phyloP scores from a whole-genome alignment of 116 monocot genomes.

The Cymodocea nodosa region DNA sequence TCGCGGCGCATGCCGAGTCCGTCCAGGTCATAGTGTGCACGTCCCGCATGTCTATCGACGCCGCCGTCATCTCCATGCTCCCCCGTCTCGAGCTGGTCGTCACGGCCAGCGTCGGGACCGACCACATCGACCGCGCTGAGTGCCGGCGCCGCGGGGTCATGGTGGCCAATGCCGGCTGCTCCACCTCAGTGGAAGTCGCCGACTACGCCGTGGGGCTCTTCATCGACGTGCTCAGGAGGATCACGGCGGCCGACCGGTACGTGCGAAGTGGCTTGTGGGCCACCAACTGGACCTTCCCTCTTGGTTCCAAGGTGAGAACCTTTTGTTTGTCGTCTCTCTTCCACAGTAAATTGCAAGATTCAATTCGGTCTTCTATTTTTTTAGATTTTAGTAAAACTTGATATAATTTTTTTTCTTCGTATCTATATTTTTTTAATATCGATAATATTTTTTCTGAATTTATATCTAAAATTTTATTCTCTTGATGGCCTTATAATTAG shows the following conservation, averaged over 20 bases:
- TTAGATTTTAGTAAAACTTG: not conserved
- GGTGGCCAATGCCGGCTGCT: constrained; percentile 25
- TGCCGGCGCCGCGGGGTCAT: constrained; percentile 27
- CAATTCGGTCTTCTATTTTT: not conserved
- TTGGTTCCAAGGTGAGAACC: constrained; percentile 22
- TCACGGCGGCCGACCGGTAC: constrained; percentile 36
- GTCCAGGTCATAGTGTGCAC: constrained; percentile 12
- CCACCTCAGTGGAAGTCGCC: constrained; percentile 21
- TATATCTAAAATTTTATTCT: too few species aligned
- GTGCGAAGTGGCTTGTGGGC: constrained; percentile 30
- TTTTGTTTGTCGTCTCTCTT: not conserved
- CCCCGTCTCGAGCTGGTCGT: constrained; percentile 21
- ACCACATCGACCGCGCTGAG: constrained; percentile 30
- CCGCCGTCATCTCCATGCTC: constrained; percentile 14
- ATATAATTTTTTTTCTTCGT: not conserved
- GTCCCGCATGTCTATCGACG: constrained; percentile 7
- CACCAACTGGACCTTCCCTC: constrained; percentile 12
- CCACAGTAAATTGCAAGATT: not conserved
- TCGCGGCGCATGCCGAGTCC: constrained; percentile 11
- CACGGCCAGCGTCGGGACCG: constrained; percentile 16
- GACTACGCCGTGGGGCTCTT: constrained; percentile 41
- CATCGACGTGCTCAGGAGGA: constrained; percentile 23
- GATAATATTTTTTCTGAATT: too few species aligned
- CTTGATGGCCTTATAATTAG: too few species aligned
- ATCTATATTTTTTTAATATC: too few species aligned